phyloP scores from a whole-genome alignment of 1,284 basidiomycete species.

The Quambalaria eucalypti region DNA sequence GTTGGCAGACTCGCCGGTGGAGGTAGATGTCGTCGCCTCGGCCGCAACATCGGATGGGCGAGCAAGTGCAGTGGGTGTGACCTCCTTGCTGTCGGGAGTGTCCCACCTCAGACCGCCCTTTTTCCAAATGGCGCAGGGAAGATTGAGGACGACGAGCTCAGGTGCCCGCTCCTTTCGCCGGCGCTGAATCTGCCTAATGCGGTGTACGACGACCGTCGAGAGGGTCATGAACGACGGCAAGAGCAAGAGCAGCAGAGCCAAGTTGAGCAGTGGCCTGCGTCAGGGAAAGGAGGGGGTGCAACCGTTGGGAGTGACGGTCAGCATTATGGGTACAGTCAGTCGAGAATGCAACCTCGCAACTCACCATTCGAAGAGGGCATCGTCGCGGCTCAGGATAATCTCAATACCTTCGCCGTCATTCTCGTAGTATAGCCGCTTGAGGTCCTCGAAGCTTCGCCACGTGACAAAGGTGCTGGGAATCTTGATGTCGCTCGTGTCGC shows the following conservation, averaged over 20 bases:
- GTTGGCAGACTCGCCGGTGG: too few relatives aligned
- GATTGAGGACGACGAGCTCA: slow-evolving; percentile 27
- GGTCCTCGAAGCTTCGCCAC: slow-evolving; percentile 39
- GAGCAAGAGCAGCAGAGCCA: slow-evolving; percentile 39
- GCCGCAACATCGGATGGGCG: not conserved
- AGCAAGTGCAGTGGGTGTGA: not conserved
- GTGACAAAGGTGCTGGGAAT: slow-evolving; percentile 45
- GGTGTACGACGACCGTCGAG: slow-evolving; percentile 33
- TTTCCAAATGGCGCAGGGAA: slow-evolving; percentile 40
- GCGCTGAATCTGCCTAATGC: slow-evolving; percentile 29
- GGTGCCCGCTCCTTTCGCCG: slow-evolving; percentile 40
- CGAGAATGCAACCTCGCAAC: too few relatives aligned
- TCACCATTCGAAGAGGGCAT: slow-evolving; percentile 32
- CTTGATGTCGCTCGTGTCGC: slow-evolving; percentile 36
- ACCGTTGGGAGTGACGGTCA: too few relatives aligned
- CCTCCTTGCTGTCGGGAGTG: slow-evolving; percentile 16
- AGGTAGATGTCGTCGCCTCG: not conserved
- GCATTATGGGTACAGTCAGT: too few relatives aligned
- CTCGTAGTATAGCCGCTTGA: slow-evolving; percentile 31
- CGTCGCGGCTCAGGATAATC: slow-evolving; percentile 38
- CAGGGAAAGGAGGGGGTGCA: not conserved
- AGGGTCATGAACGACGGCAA: slow-evolving; percentile 43
- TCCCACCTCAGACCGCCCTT: slow-evolving; percentile 32
- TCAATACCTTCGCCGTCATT: slow-evolving; percentile 18
- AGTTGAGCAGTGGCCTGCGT: slow-evolving; percentile 26